These are phyloP conservation scores for Kluyveromyces sp. DNA, from an alignment of 1,139 yeast species.

Conservation along the genomic window DNA sequence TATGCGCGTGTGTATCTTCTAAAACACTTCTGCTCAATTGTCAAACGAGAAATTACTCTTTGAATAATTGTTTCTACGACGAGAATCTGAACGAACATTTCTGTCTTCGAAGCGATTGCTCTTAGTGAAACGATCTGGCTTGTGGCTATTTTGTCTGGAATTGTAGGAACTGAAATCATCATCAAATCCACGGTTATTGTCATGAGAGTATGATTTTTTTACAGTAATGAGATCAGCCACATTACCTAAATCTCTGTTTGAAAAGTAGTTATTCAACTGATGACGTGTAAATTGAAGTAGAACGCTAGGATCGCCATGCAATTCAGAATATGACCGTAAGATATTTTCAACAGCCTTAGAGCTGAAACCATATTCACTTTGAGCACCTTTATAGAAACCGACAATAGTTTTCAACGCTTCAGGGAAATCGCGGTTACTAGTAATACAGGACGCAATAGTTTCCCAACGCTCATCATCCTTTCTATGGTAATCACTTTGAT, in stretches of 20 bases:
- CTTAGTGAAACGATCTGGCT: background rate
- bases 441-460: constrained; percentile 25
- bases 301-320: constrained; percentile 17
- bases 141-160: background rate
- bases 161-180: background rate
- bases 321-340: constrained; percentile 20
- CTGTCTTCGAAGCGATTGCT: constrained; percentile 2
- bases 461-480: constrained; percentile 17
- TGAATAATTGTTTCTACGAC: background rate
- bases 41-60: constrained; percentile 1
- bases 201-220: background rate
- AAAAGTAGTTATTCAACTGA: constrained; percentile 1
- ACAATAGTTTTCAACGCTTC: constrained; percentile 22
- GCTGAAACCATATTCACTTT: constrained; percentile 18
- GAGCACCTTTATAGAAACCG: constrained; percentile 22
- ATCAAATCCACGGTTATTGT: background rate
- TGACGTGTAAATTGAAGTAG: constrained; percentile 15
- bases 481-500: constrained; percentile 30
- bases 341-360: constrained; percentile 16
- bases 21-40: background rate
- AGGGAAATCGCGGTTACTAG: constrained; percentile 18
- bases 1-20: too few relatives aligned
- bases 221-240: background rate
- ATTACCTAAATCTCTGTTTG: constrained; percentile 1
- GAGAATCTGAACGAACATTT: background rate